Percentiles rank a stretch among this genome's conserved stretches.
Evolutionary conservation across 192 early-diverging fungal genomes (phyloP).

Genomic region (Podila minutissima): DNA sequence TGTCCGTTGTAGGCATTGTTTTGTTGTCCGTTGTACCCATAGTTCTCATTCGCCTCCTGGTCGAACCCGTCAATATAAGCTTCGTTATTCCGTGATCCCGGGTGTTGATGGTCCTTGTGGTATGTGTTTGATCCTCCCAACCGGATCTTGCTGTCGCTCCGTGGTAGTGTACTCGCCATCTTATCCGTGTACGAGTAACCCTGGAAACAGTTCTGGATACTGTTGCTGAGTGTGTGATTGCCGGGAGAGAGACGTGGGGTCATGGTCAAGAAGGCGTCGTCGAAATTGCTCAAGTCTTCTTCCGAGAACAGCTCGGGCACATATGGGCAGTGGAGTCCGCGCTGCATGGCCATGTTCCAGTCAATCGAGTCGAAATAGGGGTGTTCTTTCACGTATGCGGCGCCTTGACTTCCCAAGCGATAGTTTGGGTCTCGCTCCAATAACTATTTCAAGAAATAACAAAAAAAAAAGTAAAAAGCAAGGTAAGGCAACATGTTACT

Average conservation of each 20-base stretch:
- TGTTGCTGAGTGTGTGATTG: constrained; percentile 39
- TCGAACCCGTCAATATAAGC: constrained; percentile 28
- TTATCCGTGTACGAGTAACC: constrained; percentile 52
- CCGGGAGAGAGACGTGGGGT: constrained; percentile 50
- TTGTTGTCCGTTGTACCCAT: constrained; percentile 1
- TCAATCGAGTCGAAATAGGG: constrained; percentile 76
- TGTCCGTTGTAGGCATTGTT: constrained; percentile 14
- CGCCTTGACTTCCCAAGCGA: constrained; percentile 75
- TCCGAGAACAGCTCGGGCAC: constrained; percentile 68
- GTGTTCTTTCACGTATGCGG: constrained; percentile 75
- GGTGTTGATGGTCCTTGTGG: neutral
- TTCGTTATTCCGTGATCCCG: neutral
- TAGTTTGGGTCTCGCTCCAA: constrained; percentile 63
- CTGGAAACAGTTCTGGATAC: constrained; percentile 49
- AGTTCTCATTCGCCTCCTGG: constrained; percentile 1
- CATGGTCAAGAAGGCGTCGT: constrained; percentile 64
- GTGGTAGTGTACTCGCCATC: constrained; percentile 24
- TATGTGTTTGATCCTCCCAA: constrained; percentile 3
- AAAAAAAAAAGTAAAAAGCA: neutral
- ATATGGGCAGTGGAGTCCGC: constrained; percentile 70
- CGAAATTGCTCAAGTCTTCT: constrained; percentile 66
- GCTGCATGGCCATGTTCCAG: constrained; percentile 77
- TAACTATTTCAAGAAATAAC: constrained; percentile 31
- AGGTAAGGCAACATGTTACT: neutral
- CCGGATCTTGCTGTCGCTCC: constrained; percentile 38